Evolutionary conservation across 1,139 yeast species (phyloP), one percentile per base, ranked within the genome.

Genomic region (Maudiozyma humilis): DNA sequence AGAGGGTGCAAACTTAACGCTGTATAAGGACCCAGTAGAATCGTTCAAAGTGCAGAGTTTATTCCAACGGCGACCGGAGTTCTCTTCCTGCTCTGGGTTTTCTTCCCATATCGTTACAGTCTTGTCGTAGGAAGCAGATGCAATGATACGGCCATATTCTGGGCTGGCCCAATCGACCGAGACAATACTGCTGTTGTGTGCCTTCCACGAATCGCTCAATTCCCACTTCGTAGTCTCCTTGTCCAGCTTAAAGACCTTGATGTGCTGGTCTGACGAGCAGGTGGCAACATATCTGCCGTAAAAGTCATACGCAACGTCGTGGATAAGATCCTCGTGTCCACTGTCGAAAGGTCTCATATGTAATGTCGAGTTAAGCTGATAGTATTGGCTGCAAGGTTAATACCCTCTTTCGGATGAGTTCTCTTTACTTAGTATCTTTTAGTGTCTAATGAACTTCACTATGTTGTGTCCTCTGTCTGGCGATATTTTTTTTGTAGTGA

Each of bases 111-210:
- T 70, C 56, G 84, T 82, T 17, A 89, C 81, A 0, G 95, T 84
- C 45, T 95, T 75, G 59, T 91, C 98, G 60, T 83, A 86, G 1
- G 96, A 86, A 40, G 91, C 88, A 20, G 93, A 79, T 0, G 96
- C 95, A 27, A 91, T 65, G 5, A 91, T 70, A 56, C 86, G 85
- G 4, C 95, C 93, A 62, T 79, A 88, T 62, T 88, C 94, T 1
- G 98, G 98, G 45, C 86, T 83, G 0, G 97, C 96, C 95, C 96
- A 91, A 43, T 80, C 78, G 4, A 91, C 71, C 53, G 82, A 78
- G 38, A 86, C 83, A 27, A 91, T 76, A 51, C 89, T 79, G 6
- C 95, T 82, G 55, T 91, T 96, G 60, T 91, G 98, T 1, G 97
- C 97, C 54, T 84, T 84, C 94, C 96, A 89, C 51, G 84, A 80